These are phyloP conservation scores for Wickerhamomyces kurtzmanii DNA, from an alignment of 805 yeast genomes.

Conservation along the genomic window DNA sequence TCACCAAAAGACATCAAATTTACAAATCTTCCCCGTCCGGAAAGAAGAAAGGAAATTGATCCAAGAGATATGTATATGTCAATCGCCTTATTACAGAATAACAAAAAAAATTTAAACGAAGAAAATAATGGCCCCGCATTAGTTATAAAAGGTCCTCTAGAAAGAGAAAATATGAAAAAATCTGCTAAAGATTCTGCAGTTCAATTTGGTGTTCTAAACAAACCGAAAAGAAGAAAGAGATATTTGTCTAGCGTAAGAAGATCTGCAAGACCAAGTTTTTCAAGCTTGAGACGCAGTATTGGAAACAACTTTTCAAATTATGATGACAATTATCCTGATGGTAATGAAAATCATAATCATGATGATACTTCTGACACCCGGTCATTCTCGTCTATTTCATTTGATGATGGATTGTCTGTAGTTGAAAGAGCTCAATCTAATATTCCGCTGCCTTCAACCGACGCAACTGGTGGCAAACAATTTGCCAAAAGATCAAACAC, in stretches of 20 bases:
- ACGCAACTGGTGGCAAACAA: conserved; percentile 25
- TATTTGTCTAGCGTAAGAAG: neutral
- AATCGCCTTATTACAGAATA: conserved; percentile 65
- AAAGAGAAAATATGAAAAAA: conserved; percentile 32
- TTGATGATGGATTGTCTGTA: conserved; percentile 9
- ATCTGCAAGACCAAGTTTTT: conserved; percentile 10
- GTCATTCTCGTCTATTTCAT: no score
- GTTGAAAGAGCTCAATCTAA: conserved; percentile 21
- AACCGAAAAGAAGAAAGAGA: conserved; percentile 9
- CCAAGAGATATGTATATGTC: conserved; percentile 84
- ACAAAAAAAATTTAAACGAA: conserved; percentile 28
- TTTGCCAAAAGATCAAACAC: conserved; percentile 37
- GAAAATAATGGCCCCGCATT: conserved; percentile 71
- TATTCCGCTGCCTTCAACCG: conserved; percentile 23
- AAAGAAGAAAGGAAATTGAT: conserved; percentile 38
- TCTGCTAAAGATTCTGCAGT: conserved; percentile 13
- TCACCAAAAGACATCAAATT: conserved; percentile 14
- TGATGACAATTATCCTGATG: conserved; percentile 4
- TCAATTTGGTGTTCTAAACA: conserved; percentile 15
- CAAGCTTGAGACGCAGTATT: conserved; percentile 3
- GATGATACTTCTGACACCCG: conserved; percentile 18
- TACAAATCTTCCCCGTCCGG: conserved; percentile 18
- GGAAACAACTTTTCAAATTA: conserved; percentile 19
- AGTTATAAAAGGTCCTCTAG: conserved; percentile 71
- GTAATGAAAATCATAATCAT: conserved; percentile 12